Conservation (phyloP, 306 rosid species). For the Gastrolobium villosum region DNA sequence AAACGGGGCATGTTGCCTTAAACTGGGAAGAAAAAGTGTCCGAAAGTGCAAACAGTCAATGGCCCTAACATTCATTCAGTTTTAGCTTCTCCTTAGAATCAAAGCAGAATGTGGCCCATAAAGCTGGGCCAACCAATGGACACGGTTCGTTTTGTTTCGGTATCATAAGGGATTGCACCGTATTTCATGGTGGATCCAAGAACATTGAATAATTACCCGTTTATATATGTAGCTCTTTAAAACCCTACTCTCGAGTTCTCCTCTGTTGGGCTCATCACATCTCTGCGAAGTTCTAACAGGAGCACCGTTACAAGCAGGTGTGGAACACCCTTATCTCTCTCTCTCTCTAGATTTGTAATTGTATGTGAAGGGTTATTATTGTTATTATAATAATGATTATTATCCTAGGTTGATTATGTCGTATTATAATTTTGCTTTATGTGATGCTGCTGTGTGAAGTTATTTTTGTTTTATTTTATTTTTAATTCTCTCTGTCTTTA, state of each 20-base stretch:
- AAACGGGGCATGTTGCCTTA: no score
- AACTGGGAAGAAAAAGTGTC: no score
- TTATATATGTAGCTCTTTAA: background rate
- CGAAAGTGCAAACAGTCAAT: no score
- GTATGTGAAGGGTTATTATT: background rate
- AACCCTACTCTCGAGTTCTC: constrained; percentile 23
- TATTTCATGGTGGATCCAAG: background rate
- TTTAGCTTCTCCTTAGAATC: no score
- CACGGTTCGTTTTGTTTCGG: no score
- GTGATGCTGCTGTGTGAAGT: background rate
- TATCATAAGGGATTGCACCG: background rate
- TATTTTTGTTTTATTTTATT: background rate
- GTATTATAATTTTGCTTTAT: background rate
- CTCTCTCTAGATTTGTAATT: background rate
- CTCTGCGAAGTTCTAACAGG: background rate
- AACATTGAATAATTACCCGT: background rate
- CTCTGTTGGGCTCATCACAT: background rate
- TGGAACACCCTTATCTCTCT: background rate
- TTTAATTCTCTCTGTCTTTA: no score
- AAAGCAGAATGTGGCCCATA: no score
- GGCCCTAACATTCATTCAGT: no score
- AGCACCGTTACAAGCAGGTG: background rate
- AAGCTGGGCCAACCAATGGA: no score
- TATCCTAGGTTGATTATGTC: background rate
- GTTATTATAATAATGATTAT: background rate